These are phyloP conservation scores for Cyclotella sp. DNA, from an alignment of 108 stramenopile species.

Conservation along the genomic window DNA sequence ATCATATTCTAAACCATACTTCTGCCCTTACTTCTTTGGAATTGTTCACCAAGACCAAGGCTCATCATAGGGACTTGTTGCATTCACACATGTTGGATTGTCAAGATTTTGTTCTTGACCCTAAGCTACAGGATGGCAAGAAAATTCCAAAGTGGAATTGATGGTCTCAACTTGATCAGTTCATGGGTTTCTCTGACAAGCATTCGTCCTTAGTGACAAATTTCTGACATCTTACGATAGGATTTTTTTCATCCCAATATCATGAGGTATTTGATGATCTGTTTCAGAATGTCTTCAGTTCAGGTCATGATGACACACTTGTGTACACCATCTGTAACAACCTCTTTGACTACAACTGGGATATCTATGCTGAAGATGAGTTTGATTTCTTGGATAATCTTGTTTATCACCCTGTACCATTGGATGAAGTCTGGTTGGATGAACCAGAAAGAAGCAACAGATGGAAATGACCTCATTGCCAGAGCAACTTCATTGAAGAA, in stretches of 20 bases:
- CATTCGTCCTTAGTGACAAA: constrained; percentile 37
- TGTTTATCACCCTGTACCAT: not conserved
- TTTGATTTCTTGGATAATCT: not conserved
- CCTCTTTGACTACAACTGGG: not conserved
- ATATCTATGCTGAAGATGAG: not conserved
- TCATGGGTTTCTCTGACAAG: constrained; percentile 33
- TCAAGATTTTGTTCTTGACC: constrained; percentile 50
- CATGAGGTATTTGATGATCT: constrained; percentile 59
- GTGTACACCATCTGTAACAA: not conserved
- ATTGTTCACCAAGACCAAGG: not conserved
- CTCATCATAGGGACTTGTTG: constrained; percentile 15
- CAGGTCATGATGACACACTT: not conserved
- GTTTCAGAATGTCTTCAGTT: constrained; percentile 42
- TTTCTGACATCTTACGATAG: constrained; percentile 46
- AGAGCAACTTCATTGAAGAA: no score
- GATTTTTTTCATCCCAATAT: constrained; percentile 49
- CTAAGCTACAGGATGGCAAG: constrained; percentile 44
- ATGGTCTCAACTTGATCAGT: constrained; percentile 37
- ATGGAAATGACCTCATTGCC: not conserved
- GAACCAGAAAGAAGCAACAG: not conserved
- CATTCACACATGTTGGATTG: constrained; percentile 40
- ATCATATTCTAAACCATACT: constrained; percentile 33
- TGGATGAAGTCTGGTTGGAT: not conserved
- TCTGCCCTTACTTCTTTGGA: constrained; percentile 19
- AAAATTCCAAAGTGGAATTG: constrained; percentile 54